Percentiles rank a stretch among this genome's conserved stretches.
phyloP scores from a whole-genome alignment of 257 asterid genomes.

The Nicotiana undulata region DNA sequence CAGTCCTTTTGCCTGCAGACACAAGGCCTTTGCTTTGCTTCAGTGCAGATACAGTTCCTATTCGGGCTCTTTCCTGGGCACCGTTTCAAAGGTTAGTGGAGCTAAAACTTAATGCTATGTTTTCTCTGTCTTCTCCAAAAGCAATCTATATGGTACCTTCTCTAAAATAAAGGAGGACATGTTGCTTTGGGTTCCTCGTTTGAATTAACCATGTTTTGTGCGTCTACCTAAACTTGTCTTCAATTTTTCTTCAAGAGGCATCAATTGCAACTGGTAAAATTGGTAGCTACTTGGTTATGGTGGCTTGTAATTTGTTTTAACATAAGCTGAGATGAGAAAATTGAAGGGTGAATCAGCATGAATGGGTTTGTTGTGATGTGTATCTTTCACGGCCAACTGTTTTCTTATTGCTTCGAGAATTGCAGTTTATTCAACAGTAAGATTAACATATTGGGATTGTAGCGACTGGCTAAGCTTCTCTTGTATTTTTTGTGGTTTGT shows the following conservation, averaged over 20 bases:
- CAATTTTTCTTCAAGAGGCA: neutral
- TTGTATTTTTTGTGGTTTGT: neutral
- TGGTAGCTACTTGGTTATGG: neutral
- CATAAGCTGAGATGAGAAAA: neutral
- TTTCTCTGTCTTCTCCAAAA: neutral
- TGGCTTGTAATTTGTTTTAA: neutral
- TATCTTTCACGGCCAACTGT: neutral
- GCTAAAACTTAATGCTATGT: neutral
- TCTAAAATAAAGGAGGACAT: neutral
- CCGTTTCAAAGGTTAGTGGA: conserved; percentile 56
- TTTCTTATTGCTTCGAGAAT: neutral
- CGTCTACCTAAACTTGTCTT: neutral
- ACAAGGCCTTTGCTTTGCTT: conserved; percentile 79
- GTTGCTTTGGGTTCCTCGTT: neutral
- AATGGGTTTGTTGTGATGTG: neutral
- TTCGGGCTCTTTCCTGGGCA: conserved; percentile 84
- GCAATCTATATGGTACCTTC: neutral
- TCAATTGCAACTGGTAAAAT: conserved; percentile 1
- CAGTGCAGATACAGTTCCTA: conserved; percentile 78
- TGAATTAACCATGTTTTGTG: neutral
- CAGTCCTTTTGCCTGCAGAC: conserved; percentile 40
- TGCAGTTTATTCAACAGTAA: neutral
- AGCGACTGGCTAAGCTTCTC: neutral
- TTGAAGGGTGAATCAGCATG: neutral
- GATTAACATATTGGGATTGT: neutral